Base-by-base conservation (phyloP, 306 rosid species). In the Cyclanthera cordifolia region DNA sequence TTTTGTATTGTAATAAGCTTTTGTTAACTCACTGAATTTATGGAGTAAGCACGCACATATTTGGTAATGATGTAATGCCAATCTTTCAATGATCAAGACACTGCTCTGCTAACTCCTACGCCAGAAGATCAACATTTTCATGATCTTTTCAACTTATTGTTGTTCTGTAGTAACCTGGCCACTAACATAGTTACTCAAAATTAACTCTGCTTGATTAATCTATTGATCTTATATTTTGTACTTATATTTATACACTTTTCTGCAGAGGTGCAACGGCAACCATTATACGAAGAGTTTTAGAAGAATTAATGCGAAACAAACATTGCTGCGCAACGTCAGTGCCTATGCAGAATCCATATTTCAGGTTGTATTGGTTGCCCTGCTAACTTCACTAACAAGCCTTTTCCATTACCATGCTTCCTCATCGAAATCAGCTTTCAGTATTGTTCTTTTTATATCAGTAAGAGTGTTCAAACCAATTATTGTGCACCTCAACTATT, bases 261-360 rank as follows among this genome's bases (percentile, higher is more conserved):
- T 72, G 79, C 91, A 90, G 97, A 80, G 84, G 74, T 5, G 5
- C 41, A 34, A 34, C 41, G 43, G 71, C 69, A 79, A 77, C 77
- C 41, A 76, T 67, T 69, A 74, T 75, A 77, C 89, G 21, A 83
- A 67, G 79, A 80, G 85, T 74, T 77, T 49, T 67, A 76, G 86
- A 74, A 80, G 75, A 79, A 64, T 56, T 43, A 73, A 74, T 17
- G 76, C 73, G 64, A 87, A 85, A 72, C 85, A 85, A 72, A 72
- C 75, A 17, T 72, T 87, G 46, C 25, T 80, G 77, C 82, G 79
- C 64, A 80, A 76, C 70, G 77, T 79, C 72, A 74, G 76, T 61
- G 85, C 78, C 74, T 90, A 87, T 74, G 86, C 96, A n/a, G 89
- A 90, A 12, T 85, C 79, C 71, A 53, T 90, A 53, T 82, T 87